These are phyloP conservation scores for Zasmidium angulare DNA, from an alignment of 2,329 filamentous ascomycete genomes.

Conservation along the genomic window DNA sequence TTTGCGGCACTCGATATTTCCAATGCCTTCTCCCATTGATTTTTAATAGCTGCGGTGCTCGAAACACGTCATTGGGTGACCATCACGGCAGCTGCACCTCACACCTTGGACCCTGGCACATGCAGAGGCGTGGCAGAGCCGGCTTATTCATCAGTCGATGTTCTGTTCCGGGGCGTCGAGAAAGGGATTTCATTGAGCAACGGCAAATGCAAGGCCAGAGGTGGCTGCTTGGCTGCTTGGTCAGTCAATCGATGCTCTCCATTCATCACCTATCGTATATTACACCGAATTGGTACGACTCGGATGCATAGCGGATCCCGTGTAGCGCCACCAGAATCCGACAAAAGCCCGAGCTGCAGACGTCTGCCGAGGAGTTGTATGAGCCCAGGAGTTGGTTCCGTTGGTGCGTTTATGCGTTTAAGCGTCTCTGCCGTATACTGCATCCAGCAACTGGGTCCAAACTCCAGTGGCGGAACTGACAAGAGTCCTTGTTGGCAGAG, in stretches of 20 bases:
- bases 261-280: too few relatives aligned
- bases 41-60: neutral
- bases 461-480: too few relatives aligned
- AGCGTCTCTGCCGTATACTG: too few relatives aligned
- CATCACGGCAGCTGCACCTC: neutral
- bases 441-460: too few relatives aligned
- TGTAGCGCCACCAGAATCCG: neutral
- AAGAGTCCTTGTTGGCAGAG: too few relatives aligned
- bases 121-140: too few relatives aligned
- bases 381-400: too few relatives aligned
- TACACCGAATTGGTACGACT: neutral
- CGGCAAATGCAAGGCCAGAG: neutral
- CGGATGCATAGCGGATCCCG: neutral
- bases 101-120: too few relatives aligned
- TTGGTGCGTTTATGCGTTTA: too few relatives aligned
- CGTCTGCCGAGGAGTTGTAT: neutral
- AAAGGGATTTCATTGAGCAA: neutral
- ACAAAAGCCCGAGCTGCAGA: neutral
- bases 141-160: too few relatives aligned
- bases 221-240: neutral
- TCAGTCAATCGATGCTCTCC: neutral
- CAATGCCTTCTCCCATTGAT: neutral
- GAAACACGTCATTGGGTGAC: neutral
- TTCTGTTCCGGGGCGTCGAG: too few relatives aligned
- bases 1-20: neutral